Conservation (phyloP, 2,329 filamentous ascomycete genomes). For the Aspergillus spinulosporus region DNA sequence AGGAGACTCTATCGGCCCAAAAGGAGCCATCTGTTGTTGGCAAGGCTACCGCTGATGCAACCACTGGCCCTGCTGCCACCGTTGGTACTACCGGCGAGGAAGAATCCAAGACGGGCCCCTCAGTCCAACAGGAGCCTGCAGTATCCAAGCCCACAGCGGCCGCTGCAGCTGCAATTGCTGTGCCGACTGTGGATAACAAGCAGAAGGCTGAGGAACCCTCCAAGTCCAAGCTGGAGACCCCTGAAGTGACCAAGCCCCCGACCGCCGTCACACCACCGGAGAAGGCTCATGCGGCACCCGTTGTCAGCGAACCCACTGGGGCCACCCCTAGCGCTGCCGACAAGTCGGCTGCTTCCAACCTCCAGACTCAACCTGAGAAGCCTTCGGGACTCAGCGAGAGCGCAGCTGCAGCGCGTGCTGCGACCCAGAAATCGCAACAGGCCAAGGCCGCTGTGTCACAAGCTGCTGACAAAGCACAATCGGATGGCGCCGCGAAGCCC, state of each 20-base stretch:
- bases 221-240: conserved; percentile 16
- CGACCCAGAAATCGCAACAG: conserved; percentile 14
- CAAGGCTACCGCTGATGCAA: conserved; percentile 2
- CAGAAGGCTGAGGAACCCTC: conserved; percentile 20
- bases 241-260: conserved; percentile 17
- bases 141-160: conserved; percentile 15
- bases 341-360: conserved; percentile 14
- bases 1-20: conserved; percentile 7
- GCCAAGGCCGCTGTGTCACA: conserved; percentile 1
- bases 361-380: conserved; percentile 4
- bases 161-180: conserved; percentile 19
- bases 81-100: conserved; percentile 6
- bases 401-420: conserved; percentile 11
- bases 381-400: conserved; percentile 5
- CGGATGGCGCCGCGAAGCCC: conserved; percentile 20
- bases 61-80: conserved; percentile 12
- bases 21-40: conserved; percentile 3
- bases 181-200: conserved; percentile 24
- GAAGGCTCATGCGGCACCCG: conserved; percentile 20
- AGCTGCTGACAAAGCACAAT: conserved; percentile 3
- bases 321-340: conserved; percentile 6
- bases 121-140: conserved; percentile 13
- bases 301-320: neutral
- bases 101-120: conserved; percentile 6
- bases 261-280: conserved; percentile 21